Conservation (phyloP, 345 rosid genomes). For the Populus deltoides region DNA sequence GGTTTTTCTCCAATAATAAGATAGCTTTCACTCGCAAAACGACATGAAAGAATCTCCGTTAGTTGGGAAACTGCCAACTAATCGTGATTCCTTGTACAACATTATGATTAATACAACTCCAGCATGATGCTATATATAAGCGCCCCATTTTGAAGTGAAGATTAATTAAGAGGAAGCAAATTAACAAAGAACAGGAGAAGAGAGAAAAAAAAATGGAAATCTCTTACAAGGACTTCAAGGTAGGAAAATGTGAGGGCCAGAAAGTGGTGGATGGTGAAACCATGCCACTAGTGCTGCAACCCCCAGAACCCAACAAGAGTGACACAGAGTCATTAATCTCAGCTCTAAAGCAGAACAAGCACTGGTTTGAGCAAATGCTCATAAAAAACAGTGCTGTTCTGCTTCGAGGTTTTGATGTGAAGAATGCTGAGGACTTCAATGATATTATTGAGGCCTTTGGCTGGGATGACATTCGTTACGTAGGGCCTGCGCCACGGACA, state of each 20-base stretch:
- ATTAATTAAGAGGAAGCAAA: not conserved
- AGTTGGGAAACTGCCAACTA: too few species aligned
- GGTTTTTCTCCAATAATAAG: not conserved
- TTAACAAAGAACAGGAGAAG: not conserved
- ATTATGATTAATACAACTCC: not conserved
- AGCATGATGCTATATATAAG: slow-evolving; percentile 13
- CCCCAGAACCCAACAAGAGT: slow-evolving; percentile 24
- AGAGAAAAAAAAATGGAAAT: slow-evolving; percentile 27
- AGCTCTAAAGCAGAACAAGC: slow-evolving; percentile 39
- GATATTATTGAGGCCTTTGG: slow-evolving; percentile 51
- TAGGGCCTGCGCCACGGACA: slow-evolving; percentile 60
- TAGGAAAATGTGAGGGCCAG: slow-evolving; percentile 58
- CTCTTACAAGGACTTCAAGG: slow-evolving; percentile 45
- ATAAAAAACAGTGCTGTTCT: slow-evolving; percentile 59
- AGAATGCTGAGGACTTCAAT: slow-evolving; percentile 49
- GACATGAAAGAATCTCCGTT: not conserved
- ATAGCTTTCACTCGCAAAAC: not conserved
- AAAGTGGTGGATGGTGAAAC: slow-evolving; percentile 61
- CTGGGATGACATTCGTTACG: slow-evolving; percentile 57
- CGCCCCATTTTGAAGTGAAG: not conserved
- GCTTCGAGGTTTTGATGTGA: slow-evolving; percentile 51
- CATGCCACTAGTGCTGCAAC: slow-evolving; percentile 51
- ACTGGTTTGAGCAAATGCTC: slow-evolving; percentile 61
- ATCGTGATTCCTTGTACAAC: not conserved
- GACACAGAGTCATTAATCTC: slow-evolving; percentile 33